Percentiles rank a stretch among this genome's conserved stretches.
Conservation (phyloP, 1,284 basidiomycete species). For the Blastosporella zonata region DNA sequence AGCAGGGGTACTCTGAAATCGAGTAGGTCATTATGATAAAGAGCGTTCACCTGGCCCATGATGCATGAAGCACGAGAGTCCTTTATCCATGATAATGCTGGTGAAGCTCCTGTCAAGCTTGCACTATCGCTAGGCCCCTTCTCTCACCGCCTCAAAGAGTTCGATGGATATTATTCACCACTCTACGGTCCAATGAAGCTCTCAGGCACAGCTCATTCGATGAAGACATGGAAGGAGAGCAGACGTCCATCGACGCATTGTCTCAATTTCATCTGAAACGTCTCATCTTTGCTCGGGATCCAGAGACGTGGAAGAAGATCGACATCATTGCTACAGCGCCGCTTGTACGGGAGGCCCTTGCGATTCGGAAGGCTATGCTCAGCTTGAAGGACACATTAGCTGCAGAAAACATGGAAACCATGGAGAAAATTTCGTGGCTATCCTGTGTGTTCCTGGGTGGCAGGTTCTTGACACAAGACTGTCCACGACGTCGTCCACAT, state of each 20-base stretch:
- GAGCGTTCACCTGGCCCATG: slow-evolving; percentile 50
- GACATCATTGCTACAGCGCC: slow-evolving; percentile 74
- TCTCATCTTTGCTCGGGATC: slow-evolving; percentile 46
- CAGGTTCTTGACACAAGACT: slow-evolving; percentile 25
- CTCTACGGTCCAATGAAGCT: slow-evolving; percentile 64
- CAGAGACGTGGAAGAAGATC: slow-evolving; percentile 52
- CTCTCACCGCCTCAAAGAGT: slow-evolving; percentile 70
- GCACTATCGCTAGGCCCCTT: slow-evolving; percentile 75
- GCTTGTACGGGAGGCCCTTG: slow-evolving; percentile 60
- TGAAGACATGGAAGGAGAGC: slow-evolving; percentile 30
- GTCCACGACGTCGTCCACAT: slow-evolving; percentile 24
- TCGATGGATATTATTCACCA: slow-evolving; percentile 70
- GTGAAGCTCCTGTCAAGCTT: slow-evolving; percentile 34
- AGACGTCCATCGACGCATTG: slow-evolving; percentile 50
- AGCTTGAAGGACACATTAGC: slow-evolving; percentile 29
- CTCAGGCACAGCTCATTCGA: slow-evolving; percentile 33
- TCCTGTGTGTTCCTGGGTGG: slow-evolving; percentile 66
- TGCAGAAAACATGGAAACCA: slow-evolving; percentile 6
- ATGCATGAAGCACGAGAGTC: slow-evolving; percentile 44
- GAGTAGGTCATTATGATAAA: slow-evolving; percentile 49
- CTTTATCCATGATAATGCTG: slow-evolving; percentile 27
- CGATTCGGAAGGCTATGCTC: slow-evolving; percentile 62
- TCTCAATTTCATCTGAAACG: slow-evolving; percentile 67
- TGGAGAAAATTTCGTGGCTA: slow-evolving; percentile 73
- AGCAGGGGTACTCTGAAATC: slow-evolving; percentile 45